These are phyloP conservation scores for Lipomyces yamanashiensis DNA, from an alignment of 805 yeast species.

Conservation along the genomic window DNA sequence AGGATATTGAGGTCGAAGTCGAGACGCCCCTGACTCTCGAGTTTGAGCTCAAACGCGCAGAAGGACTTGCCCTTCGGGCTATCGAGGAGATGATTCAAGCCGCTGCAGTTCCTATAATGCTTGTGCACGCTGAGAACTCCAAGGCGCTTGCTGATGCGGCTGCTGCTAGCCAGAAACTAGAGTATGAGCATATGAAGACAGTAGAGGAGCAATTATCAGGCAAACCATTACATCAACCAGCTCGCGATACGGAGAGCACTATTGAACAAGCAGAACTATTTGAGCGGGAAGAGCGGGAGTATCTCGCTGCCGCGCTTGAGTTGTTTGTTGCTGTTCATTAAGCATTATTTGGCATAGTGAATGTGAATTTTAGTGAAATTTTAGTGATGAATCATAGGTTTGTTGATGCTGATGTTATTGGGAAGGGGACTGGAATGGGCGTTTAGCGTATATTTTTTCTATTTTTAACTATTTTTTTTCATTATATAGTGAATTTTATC, in stretches of 20 bases:
- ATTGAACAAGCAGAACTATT: too few species aligned
- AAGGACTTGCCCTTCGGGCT: neutral
- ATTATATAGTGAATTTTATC: too few species aligned
- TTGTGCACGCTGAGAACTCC: neutral
- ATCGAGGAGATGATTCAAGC: slow-evolving; percentile 1
- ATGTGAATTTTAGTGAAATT: neutral
- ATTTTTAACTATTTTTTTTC: neutral
- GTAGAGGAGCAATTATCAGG: too few species aligned
- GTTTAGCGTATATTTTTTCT: neutral
- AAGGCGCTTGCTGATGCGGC: neutral
- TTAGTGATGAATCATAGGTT: neutral
- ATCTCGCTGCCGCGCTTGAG: neutral
- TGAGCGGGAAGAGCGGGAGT: neutral
- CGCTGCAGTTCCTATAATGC: neutral
- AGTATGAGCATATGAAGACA: too few species aligned
- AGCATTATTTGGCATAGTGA: neutral
- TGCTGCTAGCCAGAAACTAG: neutral
- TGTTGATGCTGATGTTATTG: neutral
- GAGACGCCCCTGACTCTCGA: neutral
- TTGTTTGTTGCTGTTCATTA: neutral
- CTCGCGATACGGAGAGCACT: too few species aligned
- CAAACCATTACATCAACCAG: too few species aligned
- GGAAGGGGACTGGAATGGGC: neutral
- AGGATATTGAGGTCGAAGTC: neutral
- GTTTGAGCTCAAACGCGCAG: too few species aligned